These are phyloP conservation scores for Xenosphaeropsis pyriputrescens DNA, from an alignment of 2,329 filamentous ascomycete species.

Conservation along the genomic window DNA sequence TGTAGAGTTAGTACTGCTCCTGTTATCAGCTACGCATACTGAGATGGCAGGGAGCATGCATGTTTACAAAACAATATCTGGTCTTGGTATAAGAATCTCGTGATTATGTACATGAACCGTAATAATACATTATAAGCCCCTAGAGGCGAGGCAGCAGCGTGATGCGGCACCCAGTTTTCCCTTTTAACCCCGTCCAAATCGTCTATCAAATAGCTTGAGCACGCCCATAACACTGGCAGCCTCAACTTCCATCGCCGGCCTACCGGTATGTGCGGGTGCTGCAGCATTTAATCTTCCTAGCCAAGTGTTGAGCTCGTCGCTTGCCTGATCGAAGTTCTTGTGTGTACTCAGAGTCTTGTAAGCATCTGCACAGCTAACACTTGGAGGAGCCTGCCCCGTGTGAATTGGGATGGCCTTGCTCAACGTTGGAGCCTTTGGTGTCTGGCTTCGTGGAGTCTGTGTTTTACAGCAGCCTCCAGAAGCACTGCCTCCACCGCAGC, in stretches of 20 bases:
- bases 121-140: no score
- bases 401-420: slow-evolving; percentile 1
- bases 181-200: slow-evolving; percentile 38
- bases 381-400: slow-evolving; percentile 18
- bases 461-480: slow-evolving; percentile 50
- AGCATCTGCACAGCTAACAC: slow-evolving; percentile 59
- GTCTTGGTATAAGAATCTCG: no score
- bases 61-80: no score
- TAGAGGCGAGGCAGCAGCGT: no score
- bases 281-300: slow-evolving; percentile 56
- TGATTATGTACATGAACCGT: no score
- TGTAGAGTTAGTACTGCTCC: no score
- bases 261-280: slow-evolving; percentile 20
- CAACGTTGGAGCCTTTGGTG: slow-evolving; percentile 4
- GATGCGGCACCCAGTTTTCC: no score
- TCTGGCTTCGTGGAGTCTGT: slow-evolving; percentile 3
- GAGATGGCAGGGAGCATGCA: no score
- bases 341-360: slow-evolving; percentile 69
- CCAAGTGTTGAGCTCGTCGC: slow-evolving; percentile 62
- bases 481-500: slow-evolving; percentile 43
- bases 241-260: slow-evolving; percentile 60
- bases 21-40: no score
- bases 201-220: slow-evolving; percentile 65
- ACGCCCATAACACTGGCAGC: slow-evolving; percentile 77
- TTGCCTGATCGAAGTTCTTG: slow-evolving; percentile 59